Evolutionary conservation across 176 grass and related monocot species (phyloP).

Genomic region (Triticum dicoccoides): DNA sequence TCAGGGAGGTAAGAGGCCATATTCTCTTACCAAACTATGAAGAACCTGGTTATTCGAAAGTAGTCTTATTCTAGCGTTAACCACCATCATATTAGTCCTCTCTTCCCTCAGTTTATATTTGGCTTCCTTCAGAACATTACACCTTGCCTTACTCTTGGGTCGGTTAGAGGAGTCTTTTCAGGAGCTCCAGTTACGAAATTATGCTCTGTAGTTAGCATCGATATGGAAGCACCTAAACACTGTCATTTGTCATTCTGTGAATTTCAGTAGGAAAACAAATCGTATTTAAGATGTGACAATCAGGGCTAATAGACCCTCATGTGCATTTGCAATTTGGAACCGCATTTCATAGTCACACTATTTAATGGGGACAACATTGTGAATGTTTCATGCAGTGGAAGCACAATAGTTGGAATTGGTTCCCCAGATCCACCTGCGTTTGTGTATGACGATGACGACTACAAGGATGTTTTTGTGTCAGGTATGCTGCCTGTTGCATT

Average conservation of each 20-base stretch:
- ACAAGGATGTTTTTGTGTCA: conserved; percentile 92
- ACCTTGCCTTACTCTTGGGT: neutral
- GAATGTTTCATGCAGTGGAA: conserved; percentile 66
- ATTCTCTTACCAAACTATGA: conserved; percentile 6
- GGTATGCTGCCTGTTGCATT: conserved; percentile 48
- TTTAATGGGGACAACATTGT: neutral
- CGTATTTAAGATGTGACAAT: neutral
- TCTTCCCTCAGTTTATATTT: neutral
- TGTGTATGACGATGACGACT: conserved; percentile 85
- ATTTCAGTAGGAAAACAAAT: neutral
- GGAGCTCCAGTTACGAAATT: conserved; percentile 3
- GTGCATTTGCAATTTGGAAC: neutral
- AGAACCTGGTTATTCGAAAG: neutral
- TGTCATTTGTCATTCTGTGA: neutral
- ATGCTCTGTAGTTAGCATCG: neutral
- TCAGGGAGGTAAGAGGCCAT: conserved; percentile 76
- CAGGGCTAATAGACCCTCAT: neutral
- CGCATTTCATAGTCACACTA: neutral
- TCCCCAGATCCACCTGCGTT: conserved; percentile 91
- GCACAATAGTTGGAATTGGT: conserved; percentile 90
- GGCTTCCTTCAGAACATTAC: neutral
- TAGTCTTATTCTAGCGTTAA: neutral
- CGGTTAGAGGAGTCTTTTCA: neutral
- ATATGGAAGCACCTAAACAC: neutral
- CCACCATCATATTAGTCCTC: neutral